Evolutionary conservation across 1,284 basidiomycete genomes (phyloP).

Genomic region (Tilletia walkeri): DNA sequence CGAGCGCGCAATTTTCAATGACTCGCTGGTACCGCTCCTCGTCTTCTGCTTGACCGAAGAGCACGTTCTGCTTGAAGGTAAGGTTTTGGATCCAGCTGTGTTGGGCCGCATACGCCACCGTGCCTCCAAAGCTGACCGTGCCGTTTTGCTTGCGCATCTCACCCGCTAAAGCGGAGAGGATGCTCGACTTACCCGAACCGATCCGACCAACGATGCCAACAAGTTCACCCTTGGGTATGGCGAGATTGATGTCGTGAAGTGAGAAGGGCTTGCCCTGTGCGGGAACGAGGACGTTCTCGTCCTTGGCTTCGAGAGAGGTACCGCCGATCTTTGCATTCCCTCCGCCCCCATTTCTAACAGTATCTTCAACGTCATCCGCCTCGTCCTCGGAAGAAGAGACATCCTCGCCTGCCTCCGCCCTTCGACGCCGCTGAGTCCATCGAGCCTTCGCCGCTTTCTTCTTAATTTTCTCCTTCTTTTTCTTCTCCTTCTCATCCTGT

Average conservation of each 20-base stretch:
- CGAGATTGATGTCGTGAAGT: slow-evolving; percentile 59
- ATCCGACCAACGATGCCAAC: slow-evolving; percentile 78
- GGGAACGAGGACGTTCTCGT: background rate
- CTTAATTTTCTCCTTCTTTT: slow-evolving; percentile 27
- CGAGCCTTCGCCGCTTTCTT: slow-evolving; percentile 20
- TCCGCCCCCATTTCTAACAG: background rate
- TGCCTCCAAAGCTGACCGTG: slow-evolving; percentile 21
- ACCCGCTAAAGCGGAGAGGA: slow-evolving; percentile 26
- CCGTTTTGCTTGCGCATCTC: slow-evolving; percentile 26
- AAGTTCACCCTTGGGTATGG: slow-evolving; percentile 68
- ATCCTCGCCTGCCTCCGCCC: slow-evolving; percentile 24
- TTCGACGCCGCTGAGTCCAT: slow-evolving; percentile 23
- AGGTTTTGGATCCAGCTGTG: slow-evolving; percentile 16
- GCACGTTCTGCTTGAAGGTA: slow-evolving; percentile 25
- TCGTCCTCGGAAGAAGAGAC: slow-evolving; percentile 25
- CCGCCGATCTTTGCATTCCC: background rate
- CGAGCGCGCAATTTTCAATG: slow-evolving; percentile 16
- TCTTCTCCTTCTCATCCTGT: slow-evolving; percentile 52
- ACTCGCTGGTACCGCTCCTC: slow-evolving; percentile 22
- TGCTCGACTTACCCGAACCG: slow-evolving; percentile 57
- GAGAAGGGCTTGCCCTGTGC: slow-evolving; percentile 18
- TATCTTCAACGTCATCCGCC: slow-evolving; percentile 18
- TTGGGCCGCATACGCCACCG: slow-evolving; percentile 58
- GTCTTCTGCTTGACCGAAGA: slow-evolving; percentile 21
- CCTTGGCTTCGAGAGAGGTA: background rate